Conservation (phyloP, 345 rosid genomes). For the Anacardium occidentale region DNA sequence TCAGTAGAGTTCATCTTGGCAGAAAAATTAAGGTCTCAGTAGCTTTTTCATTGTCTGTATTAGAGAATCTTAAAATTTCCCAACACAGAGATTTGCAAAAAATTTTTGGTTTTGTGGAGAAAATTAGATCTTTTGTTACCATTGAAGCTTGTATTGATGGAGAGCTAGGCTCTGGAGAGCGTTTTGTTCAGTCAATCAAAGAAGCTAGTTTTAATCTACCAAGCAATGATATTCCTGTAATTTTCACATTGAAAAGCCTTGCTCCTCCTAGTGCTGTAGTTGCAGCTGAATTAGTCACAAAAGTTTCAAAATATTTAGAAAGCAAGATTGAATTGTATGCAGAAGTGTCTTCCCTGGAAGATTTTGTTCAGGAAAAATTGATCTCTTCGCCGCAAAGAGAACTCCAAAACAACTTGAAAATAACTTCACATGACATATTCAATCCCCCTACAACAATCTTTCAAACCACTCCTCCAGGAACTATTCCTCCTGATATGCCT, state of each 20-base stretch:
- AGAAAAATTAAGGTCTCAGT: slow-evolving; percentile 33
- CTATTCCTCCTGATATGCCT: slow-evolving; percentile 36
- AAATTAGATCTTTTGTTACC: slow-evolving; percentile 27
- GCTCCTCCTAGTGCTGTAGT: slow-evolving; percentile 25
- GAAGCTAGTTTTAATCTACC: slow-evolving; percentile 30
- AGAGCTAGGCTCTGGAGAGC: slow-evolving; percentile 27
- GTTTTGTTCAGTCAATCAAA: slow-evolving; percentile 27
- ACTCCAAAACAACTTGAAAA: slow-evolving; percentile 27
- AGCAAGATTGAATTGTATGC: slow-evolving; percentile 24
- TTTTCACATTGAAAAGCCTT: slow-evolving; percentile 23
- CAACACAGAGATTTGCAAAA: slow-evolving; percentile 23
- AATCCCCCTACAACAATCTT: slow-evolving; percentile 37
- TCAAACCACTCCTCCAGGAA: slow-evolving; percentile 41
- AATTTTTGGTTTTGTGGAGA: slow-evolving; percentile 32
- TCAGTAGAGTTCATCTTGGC: slow-evolving; percentile 14
- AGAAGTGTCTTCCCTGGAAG: slow-evolving; percentile 25
- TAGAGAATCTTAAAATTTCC: slow-evolving; percentile 32
- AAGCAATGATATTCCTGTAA: slow-evolving; percentile 21
- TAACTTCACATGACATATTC: slow-evolving; percentile 36
- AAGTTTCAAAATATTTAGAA: slow-evolving; percentile 27
- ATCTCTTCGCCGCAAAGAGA: slow-evolving; percentile 35
- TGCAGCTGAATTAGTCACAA: slow-evolving; percentile 23
- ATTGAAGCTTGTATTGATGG: slow-evolving; percentile 29
- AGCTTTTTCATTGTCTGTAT: slow-evolving; percentile 35
- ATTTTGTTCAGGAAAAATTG: slow-evolving; percentile 16